A percentile compares a stretch with the other conserved stretches of the same genome.
Evolutionary conservation across 139 green algal genomes (phyloP).

Genomic region (Astrephomene gubernaculifera): DNA sequence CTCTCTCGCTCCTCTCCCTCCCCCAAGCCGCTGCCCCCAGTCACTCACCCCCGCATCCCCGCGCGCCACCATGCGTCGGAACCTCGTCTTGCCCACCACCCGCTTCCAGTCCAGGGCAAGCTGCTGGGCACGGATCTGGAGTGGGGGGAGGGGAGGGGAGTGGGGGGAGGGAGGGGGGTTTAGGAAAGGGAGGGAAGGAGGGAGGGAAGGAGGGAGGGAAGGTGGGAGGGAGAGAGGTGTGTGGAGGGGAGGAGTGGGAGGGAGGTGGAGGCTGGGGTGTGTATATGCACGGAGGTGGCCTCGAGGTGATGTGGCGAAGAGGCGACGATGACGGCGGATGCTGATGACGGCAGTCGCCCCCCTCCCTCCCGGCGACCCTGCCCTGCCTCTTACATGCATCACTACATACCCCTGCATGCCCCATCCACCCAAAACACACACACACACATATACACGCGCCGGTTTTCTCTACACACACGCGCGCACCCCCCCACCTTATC

Average conservation of each 20-base stretch:
- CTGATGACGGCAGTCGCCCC: too few relatives aligned
- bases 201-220: background rate
- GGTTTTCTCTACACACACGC: too few relatives aligned
- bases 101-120: slow-evolving; percentile 49
- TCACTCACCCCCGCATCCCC: slow-evolving; percentile 28
- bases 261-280: background rate
- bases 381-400: too few relatives aligned
- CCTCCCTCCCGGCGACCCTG: too few relatives aligned
- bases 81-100: slow-evolving; percentile 36
- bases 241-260: background rate
- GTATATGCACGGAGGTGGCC: too few relatives aligned
- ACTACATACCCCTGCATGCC: too few relatives aligned
- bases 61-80: slow-evolving; percentile 37
- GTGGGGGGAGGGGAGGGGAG: background rate
- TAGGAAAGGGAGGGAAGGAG: background rate
- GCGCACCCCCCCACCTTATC: slow-evolving; percentile 23
- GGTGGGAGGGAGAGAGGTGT: background rate
- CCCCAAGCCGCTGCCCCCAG: background rate
- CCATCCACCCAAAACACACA: too few relatives aligned
- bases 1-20: too few relatives aligned
- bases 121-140: slow-evolving; percentile 22
- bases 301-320: background rate
- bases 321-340: too few relatives aligned
- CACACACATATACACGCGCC: too few relatives aligned
- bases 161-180: background rate